Conservation (phyloP, 805 yeast genomes). For the Wickerhamiella shivajii region DNA sequence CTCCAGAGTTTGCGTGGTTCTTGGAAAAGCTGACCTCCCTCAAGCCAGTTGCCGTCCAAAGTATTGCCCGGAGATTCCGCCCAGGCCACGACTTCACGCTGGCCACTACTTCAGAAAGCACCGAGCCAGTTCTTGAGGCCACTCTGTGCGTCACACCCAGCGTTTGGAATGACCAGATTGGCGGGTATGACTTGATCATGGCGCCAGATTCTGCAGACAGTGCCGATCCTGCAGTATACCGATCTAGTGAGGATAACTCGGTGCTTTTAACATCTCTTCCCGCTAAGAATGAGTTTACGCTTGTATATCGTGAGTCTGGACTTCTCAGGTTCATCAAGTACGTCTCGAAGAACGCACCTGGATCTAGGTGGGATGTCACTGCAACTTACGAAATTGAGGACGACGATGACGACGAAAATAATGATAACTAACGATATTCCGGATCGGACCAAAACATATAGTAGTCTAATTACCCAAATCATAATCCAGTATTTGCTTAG, state of each 20-base stretch:
- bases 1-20: constrained; percentile 56
- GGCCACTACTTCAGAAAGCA: constrained; percentile 49
- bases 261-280: constrained; percentile 72
- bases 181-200: constrained; percentile 93
- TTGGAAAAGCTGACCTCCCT: constrained; percentile 46
- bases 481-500: too few relatives aligned
- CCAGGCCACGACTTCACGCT: constrained; percentile 90
- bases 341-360: constrained; percentile 73
- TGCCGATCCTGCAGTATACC: constrained; percentile 74
- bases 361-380: constrained; percentile 83
- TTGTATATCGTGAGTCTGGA: constrained; percentile 69
- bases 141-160: constrained; percentile 73
- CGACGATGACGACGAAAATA: constrained; percentile 20
- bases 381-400: constrained; percentile 64
- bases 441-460: too few relatives aligned
- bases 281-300: constrained; percentile 60
- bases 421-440: too few relatives aligned
- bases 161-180: constrained; percentile 71
- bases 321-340: constrained; percentile 89
- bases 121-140: constrained; percentile 49
- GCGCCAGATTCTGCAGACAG: constrained; percentile 30
- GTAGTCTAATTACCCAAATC: too few relatives aligned
- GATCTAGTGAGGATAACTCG: constrained; percentile 49
- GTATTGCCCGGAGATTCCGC: constrained; percentile 71
- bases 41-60: constrained; percentile 44